These are phyloP conservation scores for Begonia masoniana DNA, from an alignment of 306 rosid genomes.

Conservation along the genomic window DNA sequence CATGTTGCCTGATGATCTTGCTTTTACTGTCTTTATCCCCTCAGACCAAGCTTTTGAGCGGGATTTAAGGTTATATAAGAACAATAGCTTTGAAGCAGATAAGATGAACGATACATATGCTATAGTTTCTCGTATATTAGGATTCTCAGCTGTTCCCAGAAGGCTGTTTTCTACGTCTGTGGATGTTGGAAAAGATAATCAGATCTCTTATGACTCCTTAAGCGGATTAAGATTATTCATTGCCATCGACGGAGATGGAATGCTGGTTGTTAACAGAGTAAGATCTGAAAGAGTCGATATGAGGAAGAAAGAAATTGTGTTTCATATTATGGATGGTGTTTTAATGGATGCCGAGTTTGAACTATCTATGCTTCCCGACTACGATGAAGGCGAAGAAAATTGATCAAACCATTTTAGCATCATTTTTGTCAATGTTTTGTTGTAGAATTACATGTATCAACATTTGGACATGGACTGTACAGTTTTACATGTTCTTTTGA, in stretches of 20 bases:
- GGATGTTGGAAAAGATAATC: conserved; percentile 18
- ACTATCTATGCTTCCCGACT: conserved; percentile 36
- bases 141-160: conserved; percentile 66
- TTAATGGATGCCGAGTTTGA: conserved; percentile 80
- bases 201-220: conserved; percentile 44
- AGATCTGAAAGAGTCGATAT: conserved; percentile 45
- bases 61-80: conserved; percentile 32
- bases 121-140: conserved; percentile 45
- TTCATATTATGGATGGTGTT: conserved; percentile 75
- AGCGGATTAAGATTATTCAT: conserved; percentile 60
- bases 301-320: conserved; percentile 31
- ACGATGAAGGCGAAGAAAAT: conserved; percentile 25
- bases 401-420: conserved; percentile 1
- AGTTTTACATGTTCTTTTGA: no score
- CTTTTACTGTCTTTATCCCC: conserved; percentile 70
- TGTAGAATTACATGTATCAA: no score
- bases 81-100: conserved; percentile 30
- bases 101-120: conserved; percentile 61
- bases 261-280: conserved; percentile 57
- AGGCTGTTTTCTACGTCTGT: conserved; percentile 28
- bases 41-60: conserved; percentile 67
- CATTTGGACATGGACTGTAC: no score
- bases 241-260: conserved; percentile 44
- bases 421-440: no score
- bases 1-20: conserved; percentile 76